Evolutionary conservation across 2,329 filamentous ascomycete genomes (phyloP).

Genomic region (Metarhizium album): DNA sequence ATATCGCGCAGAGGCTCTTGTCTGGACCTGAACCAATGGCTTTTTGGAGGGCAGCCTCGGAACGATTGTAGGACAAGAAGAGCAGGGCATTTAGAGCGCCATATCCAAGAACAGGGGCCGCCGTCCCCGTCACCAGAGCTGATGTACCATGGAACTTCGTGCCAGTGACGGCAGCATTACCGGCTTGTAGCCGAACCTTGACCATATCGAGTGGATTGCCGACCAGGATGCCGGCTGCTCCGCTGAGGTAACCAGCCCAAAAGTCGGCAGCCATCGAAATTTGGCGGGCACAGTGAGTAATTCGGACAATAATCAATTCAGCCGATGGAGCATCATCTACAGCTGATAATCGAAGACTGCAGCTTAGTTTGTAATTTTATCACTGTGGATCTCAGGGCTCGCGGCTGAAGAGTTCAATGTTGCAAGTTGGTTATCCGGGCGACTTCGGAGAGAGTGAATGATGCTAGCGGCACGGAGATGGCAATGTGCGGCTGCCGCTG

Average conservation of each 20-base stretch:
- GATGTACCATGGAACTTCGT: constrained; percentile 18
- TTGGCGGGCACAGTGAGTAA: background rate
- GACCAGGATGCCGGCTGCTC: constrained; percentile 74
- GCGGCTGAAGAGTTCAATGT: too few relatives aligned
- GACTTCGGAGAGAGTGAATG: too few relatives aligned
- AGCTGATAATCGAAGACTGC: too few relatives aligned
- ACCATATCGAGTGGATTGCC: constrained; percentile 73
- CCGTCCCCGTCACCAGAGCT: constrained; percentile 51
- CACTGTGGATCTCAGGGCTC: too few relatives aligned
- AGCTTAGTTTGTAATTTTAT: too few relatives aligned
- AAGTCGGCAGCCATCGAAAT: constrained; percentile 71
- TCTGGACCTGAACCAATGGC: constrained; percentile 9
- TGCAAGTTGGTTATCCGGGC: too few relatives aligned
- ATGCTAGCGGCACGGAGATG: too few relatives aligned
- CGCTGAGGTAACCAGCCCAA: constrained; percentile 85
- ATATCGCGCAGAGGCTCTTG: constrained; percentile 54
- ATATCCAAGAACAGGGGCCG: constrained; percentile 80
- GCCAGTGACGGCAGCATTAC: constrained; percentile 4
- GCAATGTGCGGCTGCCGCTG: too few relatives aligned
- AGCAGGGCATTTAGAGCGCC: constrained; percentile 84
- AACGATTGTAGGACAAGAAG: constrained; percentile 83
- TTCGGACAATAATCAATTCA: too few relatives aligned
- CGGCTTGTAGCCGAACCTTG: constrained; percentile 59
- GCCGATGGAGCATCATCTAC: too few relatives aligned
- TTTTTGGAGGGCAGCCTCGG: constrained; percentile 34